Evolutionary conservation across 148 eudicot species (phyloP).

Genomic region (Gaultheria prostrata): DNA sequence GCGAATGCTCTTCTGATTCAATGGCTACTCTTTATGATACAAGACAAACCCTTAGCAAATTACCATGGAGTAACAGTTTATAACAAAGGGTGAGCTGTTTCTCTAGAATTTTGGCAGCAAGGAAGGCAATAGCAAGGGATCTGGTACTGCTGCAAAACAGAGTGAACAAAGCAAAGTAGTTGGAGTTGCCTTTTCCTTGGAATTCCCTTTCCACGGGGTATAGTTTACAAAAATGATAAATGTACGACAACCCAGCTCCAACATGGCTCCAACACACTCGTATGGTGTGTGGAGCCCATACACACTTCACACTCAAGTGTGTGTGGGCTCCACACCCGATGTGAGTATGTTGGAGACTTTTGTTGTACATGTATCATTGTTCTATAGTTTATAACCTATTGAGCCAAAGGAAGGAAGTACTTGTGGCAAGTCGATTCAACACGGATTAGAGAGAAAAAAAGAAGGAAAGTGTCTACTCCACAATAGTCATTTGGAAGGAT

Average conservation of each 20-base stretch:
- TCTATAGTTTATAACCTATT: neutral
- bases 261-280: no score
- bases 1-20: neutral
- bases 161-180: neutral
- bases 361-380: no score
- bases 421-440: neutral
- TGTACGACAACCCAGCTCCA: no score
- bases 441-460: no score
- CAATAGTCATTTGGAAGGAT: neutral
- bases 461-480: no score
- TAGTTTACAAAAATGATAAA: no score
- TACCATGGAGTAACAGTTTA: neutral
- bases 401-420: neutral
- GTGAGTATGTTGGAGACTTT: no score
- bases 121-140: neutral
- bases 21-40: neutral
- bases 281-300: no score
- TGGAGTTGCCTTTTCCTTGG: neutral
- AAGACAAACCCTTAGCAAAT: neutral
- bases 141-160: neutral
- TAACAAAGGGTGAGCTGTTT: neutral
- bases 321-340: no score
- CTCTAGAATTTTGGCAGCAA: neutral
- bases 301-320: no score
- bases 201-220: no score